Percentiles rank a stretch among this genome's conserved stretches.
Conservation (phyloP, 768 basidiomycete species). For the Saitozyma podzolica region DNA sequence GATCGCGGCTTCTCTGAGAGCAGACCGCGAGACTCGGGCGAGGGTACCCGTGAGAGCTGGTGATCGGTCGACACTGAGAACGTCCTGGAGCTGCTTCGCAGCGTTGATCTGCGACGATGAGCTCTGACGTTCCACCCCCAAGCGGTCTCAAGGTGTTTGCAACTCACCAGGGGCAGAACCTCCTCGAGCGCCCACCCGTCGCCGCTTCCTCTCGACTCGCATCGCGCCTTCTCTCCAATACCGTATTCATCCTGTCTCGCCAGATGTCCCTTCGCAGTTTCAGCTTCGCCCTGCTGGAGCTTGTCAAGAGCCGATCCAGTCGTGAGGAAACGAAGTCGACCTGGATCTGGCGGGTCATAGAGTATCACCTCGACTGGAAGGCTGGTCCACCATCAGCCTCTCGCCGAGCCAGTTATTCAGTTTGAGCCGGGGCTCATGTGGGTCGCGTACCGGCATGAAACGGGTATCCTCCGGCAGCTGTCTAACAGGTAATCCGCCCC, state of each 20-base stretch:
- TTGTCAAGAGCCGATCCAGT: constrained; percentile 53
- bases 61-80: neutral
- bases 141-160: neutral
- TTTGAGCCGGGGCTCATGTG: too few relatives aligned
- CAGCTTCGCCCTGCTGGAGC: constrained; percentile 22
- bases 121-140: neutral
- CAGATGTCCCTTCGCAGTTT: constrained; percentile 32
- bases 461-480: neutral
- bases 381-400: constrained; percentile 4
- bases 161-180: constrained; percentile 24
- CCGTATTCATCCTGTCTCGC: constrained; percentile 21
- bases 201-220: constrained; percentile 10
- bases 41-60: neutral
- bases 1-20: neutral
- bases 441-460: too few relatives aligned
- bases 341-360: constrained; percentile 61
- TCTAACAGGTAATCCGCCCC: neutral
- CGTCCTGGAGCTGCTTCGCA: neutral
- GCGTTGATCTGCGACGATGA: neutral
- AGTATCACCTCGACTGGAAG: constrained; percentile 52
- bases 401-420: neutral
- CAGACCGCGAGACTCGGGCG: constrained; percentile 3
- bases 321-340: constrained; percentile 67
- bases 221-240: neutral
- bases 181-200: constrained; percentile 5